Evolutionary conservation across 352 stramenopile genomes (phyloP).

Genomic region (Plasmopara halstedii): DNA sequence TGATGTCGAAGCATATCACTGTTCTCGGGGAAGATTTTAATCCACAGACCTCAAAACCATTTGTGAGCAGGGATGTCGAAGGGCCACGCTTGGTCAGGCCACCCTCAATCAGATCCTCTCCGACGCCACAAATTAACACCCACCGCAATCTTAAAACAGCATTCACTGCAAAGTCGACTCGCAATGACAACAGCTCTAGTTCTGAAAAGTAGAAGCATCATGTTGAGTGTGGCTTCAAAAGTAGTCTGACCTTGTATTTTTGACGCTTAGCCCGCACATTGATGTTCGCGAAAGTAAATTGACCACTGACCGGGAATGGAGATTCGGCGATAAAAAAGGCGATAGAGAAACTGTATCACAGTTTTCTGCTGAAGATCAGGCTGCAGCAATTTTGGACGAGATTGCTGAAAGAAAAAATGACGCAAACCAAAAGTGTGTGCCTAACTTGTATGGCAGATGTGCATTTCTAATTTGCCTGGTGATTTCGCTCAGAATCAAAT

Average conservation of each 20-base stretch:
- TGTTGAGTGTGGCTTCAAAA: neutral
- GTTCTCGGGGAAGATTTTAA: neutral
- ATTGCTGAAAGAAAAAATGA: slow-evolving; percentile 30
- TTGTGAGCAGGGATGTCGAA: slow-evolving; percentile 6
- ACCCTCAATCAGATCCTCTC: slow-evolving; percentile 5
- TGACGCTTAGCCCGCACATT: slow-evolving; percentile 17
- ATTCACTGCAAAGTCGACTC: neutral
- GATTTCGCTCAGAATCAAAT: slow-evolving; percentile 19
- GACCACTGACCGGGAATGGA: slow-evolving; percentile 27
- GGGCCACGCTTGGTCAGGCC: slow-evolving; percentile 7
- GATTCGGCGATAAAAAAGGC: neutral
- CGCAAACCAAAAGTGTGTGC: slow-evolving; percentile 33
- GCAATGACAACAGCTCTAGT: slow-evolving; percentile 9
- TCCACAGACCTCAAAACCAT: slow-evolving; percentile 13
- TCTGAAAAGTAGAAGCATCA: slow-evolving; percentile 6
- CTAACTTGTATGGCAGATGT: neutral
- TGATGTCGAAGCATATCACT: slow-evolving; percentile 13
- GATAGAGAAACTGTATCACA: slow-evolving; percentile 2
- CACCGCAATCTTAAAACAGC: slow-evolving; percentile 7
- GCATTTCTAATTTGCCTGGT: neutral
- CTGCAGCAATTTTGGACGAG: slow-evolving; percentile 28
- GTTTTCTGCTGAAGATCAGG: slow-evolving; percentile 20
- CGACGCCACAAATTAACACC: slow-evolving; percentile 1
- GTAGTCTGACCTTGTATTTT: neutral
- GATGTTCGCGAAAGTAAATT: slow-evolving; percentile 23